Evolutionary conservation across 768 basidiomycete genomes (phyloP).

Genomic region (Tylopilus intermedius): DNA sequence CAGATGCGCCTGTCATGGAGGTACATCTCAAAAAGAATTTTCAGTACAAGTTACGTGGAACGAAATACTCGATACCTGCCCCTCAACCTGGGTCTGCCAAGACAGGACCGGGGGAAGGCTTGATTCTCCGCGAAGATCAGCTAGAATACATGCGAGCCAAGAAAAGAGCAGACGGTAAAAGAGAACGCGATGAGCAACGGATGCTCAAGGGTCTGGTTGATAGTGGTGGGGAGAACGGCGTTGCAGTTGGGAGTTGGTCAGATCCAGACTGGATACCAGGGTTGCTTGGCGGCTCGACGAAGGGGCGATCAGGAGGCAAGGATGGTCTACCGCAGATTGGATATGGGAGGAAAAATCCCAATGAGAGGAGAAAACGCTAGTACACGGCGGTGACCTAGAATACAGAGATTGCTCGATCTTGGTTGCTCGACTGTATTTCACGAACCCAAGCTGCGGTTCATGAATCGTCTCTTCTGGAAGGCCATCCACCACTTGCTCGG

Average conservation of each 20-base stretch:
- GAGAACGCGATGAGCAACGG: constrained; percentile 64
- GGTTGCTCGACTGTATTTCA: constrained; percentile 28
- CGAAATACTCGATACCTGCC: constrained; percentile 85
- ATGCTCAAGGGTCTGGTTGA: constrained; percentile 61
- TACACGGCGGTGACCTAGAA: constrained; percentile 15
- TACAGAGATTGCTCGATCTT: constrained; percentile 10
- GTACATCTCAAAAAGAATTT: constrained; percentile 95
- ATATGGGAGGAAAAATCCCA: constrained; percentile 85
- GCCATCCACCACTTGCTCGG: constrained; percentile 99
- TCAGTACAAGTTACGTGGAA: constrained; percentile 88
- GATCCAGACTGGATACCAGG: constrained; percentile 94
- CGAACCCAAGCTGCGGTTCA: constrained; percentile 82
- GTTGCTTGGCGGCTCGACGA: constrained; percentile 67
- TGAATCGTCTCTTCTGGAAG: constrained; percentile 96
- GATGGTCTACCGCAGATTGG: constrained; percentile 81
- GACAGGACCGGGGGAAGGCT: constrained; percentile 70
- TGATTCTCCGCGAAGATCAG: constrained; percentile 93
- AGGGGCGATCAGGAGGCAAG: constrained; percentile 54
- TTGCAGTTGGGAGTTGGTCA: constrained; percentile 76
- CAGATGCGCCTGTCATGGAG: constrained; percentile 66
- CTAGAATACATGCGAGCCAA: constrained; percentile 79
- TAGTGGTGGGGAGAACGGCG: constrained; percentile 45
- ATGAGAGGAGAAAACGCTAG: constrained; percentile 59
- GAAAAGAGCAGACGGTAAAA: constrained; percentile 67
- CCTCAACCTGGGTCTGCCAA: constrained; percentile 89